A percentile compares a stretch with the other conserved stretches of the same genome.
Conservation (phyloP, 768 basidiomycete species). For the Mycena chlorophos region DNA sequence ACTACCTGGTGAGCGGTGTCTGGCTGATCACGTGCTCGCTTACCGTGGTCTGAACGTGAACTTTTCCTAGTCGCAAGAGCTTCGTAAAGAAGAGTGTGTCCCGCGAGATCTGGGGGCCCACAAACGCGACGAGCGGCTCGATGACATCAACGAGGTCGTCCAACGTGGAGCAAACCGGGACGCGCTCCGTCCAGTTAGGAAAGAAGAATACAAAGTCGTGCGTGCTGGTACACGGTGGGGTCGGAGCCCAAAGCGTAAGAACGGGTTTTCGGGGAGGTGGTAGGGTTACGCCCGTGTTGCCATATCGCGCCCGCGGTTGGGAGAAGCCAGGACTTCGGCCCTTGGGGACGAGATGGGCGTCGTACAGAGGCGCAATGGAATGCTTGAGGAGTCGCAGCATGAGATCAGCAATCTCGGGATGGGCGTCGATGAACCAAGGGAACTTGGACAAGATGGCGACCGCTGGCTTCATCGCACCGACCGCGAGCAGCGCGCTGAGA, state of each 20-base stretch:
- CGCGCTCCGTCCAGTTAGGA: conserved; percentile 72
- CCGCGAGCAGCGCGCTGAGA: conserved; percentile 73
- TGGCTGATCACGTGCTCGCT: background rate
- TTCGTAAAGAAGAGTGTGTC: conserved; percentile 78
- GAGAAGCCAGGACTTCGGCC: conserved; percentile 63
- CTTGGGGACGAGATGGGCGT: conserved; percentile 49
- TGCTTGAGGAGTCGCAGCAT: conserved; percentile 73
- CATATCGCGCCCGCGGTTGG: conserved; percentile 64
- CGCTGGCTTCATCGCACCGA: conserved; percentile 82
- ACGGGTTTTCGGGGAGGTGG: conserved; percentile 59
- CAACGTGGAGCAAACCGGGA: conserved; percentile 62
- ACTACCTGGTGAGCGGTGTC: too few relatives aligned
- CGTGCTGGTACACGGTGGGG: conserved; percentile 72
- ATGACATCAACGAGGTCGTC: conserved; percentile 76
- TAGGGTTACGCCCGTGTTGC: conserved; percentile 52
- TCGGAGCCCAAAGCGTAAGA: conserved; percentile 77
- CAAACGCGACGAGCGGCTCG: conserved; percentile 76
- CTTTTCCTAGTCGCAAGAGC: conserved; percentile 74
- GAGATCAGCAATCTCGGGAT: conserved; percentile 84
- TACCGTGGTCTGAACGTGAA: conserved; percentile 59
- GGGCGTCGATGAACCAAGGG: conserved; percentile 81
- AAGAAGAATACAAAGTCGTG: conserved; percentile 91
- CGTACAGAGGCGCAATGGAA: conserved; percentile 72
- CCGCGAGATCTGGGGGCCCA: conserved; percentile 80
- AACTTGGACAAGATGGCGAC: conserved; percentile 78